Evolutionary conservation across 2,329 filamentous ascomycete species (phyloP).

Genomic region (Elsinoe arachidis): DNA sequence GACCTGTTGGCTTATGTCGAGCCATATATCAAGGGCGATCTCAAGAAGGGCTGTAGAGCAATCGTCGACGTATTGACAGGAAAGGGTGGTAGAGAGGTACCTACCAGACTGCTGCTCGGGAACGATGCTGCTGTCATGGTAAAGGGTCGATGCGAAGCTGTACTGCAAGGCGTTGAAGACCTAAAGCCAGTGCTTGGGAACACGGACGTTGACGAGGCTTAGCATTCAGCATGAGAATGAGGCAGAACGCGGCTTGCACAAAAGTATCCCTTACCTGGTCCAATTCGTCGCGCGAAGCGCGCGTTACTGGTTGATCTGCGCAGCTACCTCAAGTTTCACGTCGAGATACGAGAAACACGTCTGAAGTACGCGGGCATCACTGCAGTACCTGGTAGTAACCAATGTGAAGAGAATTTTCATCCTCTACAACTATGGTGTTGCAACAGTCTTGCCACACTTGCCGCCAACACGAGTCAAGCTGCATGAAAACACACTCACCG

Average conservation of each 20-base stretch:
- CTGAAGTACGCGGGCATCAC: not conserved
- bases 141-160: slow-evolving; percentile 36
- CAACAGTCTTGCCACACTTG: not conserved
- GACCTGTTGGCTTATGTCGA: slow-evolving; percentile 30
- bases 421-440: not conserved
- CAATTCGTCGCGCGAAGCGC: not conserved
- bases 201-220: slow-evolving; percentile 14
- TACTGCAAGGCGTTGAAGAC: slow-evolving; percentile 38
- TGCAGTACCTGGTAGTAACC: not conserved
- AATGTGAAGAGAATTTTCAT: not conserved
- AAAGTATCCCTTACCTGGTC: not conserved
- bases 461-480: not conserved
- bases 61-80: slow-evolving; percentile 49
- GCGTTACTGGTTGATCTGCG: not conserved
- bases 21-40: slow-evolving; percentile 47
- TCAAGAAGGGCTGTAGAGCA: slow-evolving; percentile 44
- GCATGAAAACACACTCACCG: slow-evolving; percentile 5
- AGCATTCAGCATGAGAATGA: not conserved
- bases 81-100: slow-evolving; percentile 42
- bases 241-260: no score
- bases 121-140: slow-evolving; percentile 35
- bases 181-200: slow-evolving; percentile 39
- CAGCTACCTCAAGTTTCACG: not conserved
- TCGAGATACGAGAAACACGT: not conserved
- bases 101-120: slow-evolving; percentile 47